Base-by-base conservation (phyloP, 1,139 yeast genomes). In the Keqinozyma sinolaborantium region DNA sequence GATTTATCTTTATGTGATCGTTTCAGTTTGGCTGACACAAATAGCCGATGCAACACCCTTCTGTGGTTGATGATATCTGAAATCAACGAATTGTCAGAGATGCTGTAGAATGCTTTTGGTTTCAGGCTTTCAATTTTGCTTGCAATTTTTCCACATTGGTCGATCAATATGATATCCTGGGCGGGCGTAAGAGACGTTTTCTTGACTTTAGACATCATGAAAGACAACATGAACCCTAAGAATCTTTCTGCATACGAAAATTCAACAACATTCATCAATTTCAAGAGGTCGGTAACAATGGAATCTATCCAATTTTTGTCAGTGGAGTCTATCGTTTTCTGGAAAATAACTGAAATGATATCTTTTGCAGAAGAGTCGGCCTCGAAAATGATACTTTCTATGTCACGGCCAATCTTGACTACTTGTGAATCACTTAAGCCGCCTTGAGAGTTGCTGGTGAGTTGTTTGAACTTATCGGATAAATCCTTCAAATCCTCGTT, bases 41-140 rank as follows among this genome's bases (percentile, higher is more conserved):
- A n/a, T n/a, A 5, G 23, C 16, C 8, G 14, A 24, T 29, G 31
- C 27, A 11, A 13, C 12, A 15, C 11, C 6, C 11, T 14, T 15
- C 28, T 11, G 7, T 14, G 14, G 15, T 20, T 27, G 12, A 7
- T 29, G 32, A 21, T 36, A 7, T 18, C 21, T 18, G 21, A 7
- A 10, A 18, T 18, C 10, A 10, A 7, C 21, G 10, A 7, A 10
- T 10, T 10, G 10, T 18, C 21, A 18, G 10, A 18, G 21, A 18
- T 10, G 9, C 9, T 18, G 21, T 7, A 18, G 21, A 10, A 18
- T 10, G 7, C 10, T 18, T 7, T 10, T 18, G 21, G 21, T 7
- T 10, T 7, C 10, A 18, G 21, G 7, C 9, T 10, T 18, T 18
- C 21, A 18, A 18, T 10, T 10, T 18, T 7, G 7, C 9, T 7